Percentiles rank a stretch among this genome's conserved stretches.
Conservation (phyloP, 495 filamentous ascomycete genomes). For the Chlorociboria aeruginascens region DNA sequence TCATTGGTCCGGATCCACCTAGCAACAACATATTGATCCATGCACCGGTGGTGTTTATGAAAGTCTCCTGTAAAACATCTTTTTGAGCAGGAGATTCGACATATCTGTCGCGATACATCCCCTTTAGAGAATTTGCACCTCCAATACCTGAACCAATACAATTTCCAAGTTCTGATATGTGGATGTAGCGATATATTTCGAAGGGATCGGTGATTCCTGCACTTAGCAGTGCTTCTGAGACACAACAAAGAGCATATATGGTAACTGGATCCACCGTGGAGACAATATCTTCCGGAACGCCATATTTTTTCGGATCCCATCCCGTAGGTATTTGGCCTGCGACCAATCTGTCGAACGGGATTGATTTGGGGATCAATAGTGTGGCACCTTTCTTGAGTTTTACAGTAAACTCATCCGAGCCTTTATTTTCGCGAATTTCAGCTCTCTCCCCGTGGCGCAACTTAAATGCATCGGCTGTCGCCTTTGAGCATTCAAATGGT, state of each 20-base stretch:
- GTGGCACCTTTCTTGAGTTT: conserved; percentile 84
- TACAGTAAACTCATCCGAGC: conserved; percentile 82
- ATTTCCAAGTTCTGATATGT: conserved; percentile 92
- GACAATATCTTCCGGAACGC: conserved; percentile 92
- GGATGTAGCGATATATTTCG: conserved; percentile 98
- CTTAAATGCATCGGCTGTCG: conserved; percentile 90
- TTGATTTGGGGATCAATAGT: conserved; percentile 84
- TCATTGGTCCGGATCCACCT: conserved; percentile 92
- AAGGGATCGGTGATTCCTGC: conserved; percentile 95
- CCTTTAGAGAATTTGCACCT: conserved; percentile 74
- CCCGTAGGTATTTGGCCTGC: conserved; percentile 92
- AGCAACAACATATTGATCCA: conserved; percentile 98
- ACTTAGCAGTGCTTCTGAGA: conserved; percentile 74
- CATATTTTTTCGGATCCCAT: conserved; percentile 88
- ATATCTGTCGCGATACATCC: conserved; percentile 93
- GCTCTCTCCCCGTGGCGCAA: conserved; percentile 91
- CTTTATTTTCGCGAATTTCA: conserved; percentile 80
- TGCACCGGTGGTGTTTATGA: conserved; percentile 97
- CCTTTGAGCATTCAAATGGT: conserved; percentile 88
- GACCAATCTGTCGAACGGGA: conserved; percentile 85
- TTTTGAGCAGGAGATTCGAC: conserved; percentile 94
- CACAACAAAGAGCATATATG: conserved; percentile 80
- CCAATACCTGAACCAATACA: conserved; percentile 94
- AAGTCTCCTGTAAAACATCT: conserved; percentile 95
- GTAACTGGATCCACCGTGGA: conserved; percentile 91